Evolutionary conservation across 1,139 yeast genomes (phyloP).

Genomic region (Citeromyces hawaiiensis): DNA sequence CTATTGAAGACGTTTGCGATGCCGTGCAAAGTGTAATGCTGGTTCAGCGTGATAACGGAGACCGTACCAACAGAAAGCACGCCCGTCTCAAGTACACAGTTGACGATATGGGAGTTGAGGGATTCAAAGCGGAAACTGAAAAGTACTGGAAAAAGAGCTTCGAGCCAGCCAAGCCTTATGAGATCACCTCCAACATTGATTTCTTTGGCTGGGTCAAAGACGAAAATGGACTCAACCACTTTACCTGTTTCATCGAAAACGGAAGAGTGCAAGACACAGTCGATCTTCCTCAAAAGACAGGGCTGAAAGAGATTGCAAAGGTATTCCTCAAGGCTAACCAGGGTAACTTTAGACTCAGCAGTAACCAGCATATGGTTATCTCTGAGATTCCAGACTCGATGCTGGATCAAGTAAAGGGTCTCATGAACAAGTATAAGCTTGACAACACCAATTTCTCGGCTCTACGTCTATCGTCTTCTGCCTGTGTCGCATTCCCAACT

Average conservation of each 20-base stretch:
- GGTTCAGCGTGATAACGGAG: conserved; percentile 93
- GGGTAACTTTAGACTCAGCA: conserved; percentile 89
- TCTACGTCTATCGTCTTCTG: conserved; percentile 80
- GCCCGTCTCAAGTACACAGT: conserved; percentile 96
- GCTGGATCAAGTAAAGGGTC: conserved; percentile 42
- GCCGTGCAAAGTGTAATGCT: conserved; percentile 89
- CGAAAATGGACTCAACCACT: conserved; percentile 78
- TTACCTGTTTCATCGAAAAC: conserved; percentile 88
- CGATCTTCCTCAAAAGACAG: conserved; percentile 82
- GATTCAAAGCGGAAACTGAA: conserved; percentile 69
- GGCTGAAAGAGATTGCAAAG: conserved; percentile 69
- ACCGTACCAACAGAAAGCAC: conserved; percentile 91
- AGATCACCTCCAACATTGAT: conserved; percentile 80
- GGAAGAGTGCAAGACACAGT: conserved; percentile 94
- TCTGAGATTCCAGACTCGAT: conserved; percentile 63
- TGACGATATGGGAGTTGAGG: conserved; percentile 83
- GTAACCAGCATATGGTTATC: conserved; percentile 84
- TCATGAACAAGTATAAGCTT: conserved; percentile 63
- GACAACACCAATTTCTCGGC: conserved; percentile 80
- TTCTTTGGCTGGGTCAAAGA: conserved; percentile 92
- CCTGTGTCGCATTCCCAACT: conserved; percentile 98
- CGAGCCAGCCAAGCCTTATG: conserved; percentile 55
- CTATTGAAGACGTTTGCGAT: conserved; percentile 52
- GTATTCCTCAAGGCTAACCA: conserved; percentile 30
- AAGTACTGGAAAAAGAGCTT: conserved; percentile 69